A percentile compares a stretch with the other conserved stretches of the same genome.
phyloP scores from a whole-genome alignment of 2,329 filamentous ascomycete genomes.

The Teratosphaeria nubilosa region DNA sequence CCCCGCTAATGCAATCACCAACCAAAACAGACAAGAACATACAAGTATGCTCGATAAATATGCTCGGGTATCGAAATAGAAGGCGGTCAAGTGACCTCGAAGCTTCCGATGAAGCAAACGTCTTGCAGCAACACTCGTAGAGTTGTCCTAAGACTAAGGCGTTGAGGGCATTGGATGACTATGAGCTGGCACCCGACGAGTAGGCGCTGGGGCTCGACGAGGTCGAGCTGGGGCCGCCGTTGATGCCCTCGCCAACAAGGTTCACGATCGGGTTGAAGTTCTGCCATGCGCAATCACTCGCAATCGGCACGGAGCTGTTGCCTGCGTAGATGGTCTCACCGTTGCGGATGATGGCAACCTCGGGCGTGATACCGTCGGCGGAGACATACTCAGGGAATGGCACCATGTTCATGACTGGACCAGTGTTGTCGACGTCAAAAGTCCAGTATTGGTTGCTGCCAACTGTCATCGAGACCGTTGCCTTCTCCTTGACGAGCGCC shows the following conservation, averaged over 20 bases:
- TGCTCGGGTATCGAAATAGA: not conserved
- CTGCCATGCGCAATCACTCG: slow-evolving; percentile 20
- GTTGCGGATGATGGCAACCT: slow-evolving; percentile 24
- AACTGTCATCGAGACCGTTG: slow-evolving; percentile 25
- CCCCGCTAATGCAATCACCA: not conserved
- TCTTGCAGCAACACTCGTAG: not conserved
- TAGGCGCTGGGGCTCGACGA: not conserved
- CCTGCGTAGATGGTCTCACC: slow-evolving; percentile 16
- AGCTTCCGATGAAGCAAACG: not conserved
- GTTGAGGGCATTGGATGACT: not conserved
- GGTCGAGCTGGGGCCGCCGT: slow-evolving; percentile 1
- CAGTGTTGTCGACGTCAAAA: slow-evolving; percentile 21
- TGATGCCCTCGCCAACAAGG: slow-evolving; percentile 22
- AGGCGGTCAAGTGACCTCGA: not conserved
- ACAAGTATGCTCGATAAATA: not conserved
- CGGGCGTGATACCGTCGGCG: slow-evolving; percentile 19
- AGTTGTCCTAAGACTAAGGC: not conserved
- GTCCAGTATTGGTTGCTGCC: slow-evolving; percentile 26
- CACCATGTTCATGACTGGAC: slow-evolving; percentile 22
- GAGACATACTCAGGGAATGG: slow-evolving; percentile 24
- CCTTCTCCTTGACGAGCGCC: slow-evolving; percentile 23
- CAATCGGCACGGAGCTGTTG: slow-evolving; percentile 20
- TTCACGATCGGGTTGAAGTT: slow-evolving; percentile 29
- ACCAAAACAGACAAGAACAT: not conserved
- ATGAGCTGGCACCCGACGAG: not conserved